phyloP scores from a whole-genome alignment of 202 grass and related monocot genomes.

The Zizania palustris region DNA sequence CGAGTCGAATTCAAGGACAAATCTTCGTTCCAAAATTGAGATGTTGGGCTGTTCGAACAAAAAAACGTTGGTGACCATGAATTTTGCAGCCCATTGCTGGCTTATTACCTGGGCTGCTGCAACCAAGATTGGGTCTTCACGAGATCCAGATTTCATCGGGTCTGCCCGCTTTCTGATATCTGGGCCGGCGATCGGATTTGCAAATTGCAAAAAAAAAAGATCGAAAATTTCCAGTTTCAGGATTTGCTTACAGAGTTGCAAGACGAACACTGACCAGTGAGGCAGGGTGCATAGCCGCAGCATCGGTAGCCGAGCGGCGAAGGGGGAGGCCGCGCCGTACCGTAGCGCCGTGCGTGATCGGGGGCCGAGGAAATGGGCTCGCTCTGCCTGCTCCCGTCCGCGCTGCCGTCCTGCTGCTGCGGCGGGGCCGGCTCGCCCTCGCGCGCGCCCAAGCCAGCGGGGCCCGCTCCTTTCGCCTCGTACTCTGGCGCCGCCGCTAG shows the following conservation, averaged over 20 bases:
- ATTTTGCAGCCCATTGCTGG: not conserved
- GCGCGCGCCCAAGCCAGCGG: not conserved
- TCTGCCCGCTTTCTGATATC: not conserved
- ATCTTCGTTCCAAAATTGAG: too few relatives aligned
- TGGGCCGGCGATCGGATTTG: not conserved
- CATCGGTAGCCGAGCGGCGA: not conserved
- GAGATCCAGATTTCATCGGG: not conserved
- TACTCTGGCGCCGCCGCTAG: conserved; percentile 4
- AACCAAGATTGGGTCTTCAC: not conserved
- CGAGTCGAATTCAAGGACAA: too few relatives aligned
- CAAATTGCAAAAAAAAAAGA: not conserved
- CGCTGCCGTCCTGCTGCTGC: conserved; percentile 36
- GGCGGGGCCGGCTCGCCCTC: not conserved
- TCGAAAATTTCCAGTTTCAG: not conserved
- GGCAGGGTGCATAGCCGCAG: conserved; percentile 17
- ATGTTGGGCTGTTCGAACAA: too few relatives aligned
- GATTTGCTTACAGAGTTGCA: not conserved
- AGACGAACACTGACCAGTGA: conserved; percentile 26
- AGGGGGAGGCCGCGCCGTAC: not conserved
- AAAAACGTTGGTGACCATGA: too few relatives aligned
- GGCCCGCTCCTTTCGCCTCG: not conserved
- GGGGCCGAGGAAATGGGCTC: conserved; percentile 45
- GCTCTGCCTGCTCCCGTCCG: conserved; percentile 43
- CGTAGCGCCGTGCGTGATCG: not conserved
- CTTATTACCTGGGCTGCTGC: not conserved